Evolutionary conservation across 805 yeast genomes (phyloP), one percentile per base, ranked within the genome.

Genomic region (Kodamaea restingae): DNA sequence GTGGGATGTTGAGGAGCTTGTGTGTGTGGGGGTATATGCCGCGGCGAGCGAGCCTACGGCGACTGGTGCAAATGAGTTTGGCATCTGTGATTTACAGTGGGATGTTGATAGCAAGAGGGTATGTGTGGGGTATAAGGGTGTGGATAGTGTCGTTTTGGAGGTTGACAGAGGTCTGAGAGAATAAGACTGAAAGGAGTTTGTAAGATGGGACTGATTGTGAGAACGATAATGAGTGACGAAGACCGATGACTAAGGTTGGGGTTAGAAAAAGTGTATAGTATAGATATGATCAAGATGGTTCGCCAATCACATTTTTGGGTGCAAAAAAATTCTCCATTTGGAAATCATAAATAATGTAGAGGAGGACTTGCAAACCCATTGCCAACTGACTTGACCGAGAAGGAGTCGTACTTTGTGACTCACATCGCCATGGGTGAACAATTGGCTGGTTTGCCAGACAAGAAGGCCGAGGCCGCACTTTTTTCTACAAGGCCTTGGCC

Each of bases 401-500:
- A 82, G 63, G 95, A 90, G 70, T 65, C 72, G 45, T 80, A 77
- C 58, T 91, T 91, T 71, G 79, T 90, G 72, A 73, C 76, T 46
- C 88, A 86, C 62, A 90, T 91, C 40, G 82, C 88, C 44, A 57
- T 71, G 35, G 98, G 96, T 60, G 98, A 91, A 65, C 84, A 82
- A 61, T 70, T 85, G 51, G 77, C 87, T 47, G 70, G 76, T 47
- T 56, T 67, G 24, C 80, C 84, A 45, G 83, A 81, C 48, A 74
- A 76, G 50, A 87, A 84, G 61, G 65, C 84, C 48, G 87, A 83
- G 44, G 82, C 97, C 32, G 98, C 98, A 27, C 71, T 90, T 50
- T 76, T 50, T 93, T 88, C 75, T 93, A 93, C 77, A 85, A 87
- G 64, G 98, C 97, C 10, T 73, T 93, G 58, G 78, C 87, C 30